Percentiles rank a stretch among this genome's conserved stretches.
Evolutionary conservation across 208 protist genomes (phyloP).

Genomic region (Acanthamoeba royreba): DNA sequence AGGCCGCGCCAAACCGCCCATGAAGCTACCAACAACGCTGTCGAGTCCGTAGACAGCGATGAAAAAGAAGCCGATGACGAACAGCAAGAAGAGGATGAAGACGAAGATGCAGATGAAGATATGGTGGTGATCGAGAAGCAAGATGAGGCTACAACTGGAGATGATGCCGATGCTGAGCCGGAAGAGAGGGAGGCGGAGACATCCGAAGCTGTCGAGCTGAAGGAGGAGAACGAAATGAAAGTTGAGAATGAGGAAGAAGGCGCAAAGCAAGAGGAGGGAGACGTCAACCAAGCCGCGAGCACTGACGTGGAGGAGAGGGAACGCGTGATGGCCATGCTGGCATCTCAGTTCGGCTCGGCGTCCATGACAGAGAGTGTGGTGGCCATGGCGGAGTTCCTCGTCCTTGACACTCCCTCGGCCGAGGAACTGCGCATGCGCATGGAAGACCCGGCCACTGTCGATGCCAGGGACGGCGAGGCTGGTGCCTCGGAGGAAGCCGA

Average conservation of each 20-base stretch:
- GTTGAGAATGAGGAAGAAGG: no score
- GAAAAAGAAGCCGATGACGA: not conserved
- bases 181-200: no score
- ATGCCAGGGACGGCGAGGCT: no score
- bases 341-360: no score
- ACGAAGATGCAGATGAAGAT: not conserved
- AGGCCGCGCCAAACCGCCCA: not conserved
- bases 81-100: not conserved
- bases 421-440: not conserved
- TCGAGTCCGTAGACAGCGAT: not conserved
- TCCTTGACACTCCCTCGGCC: not conserved
- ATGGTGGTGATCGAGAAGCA: not conserved
- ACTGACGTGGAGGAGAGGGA: no score
- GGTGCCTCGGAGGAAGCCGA: not conserved
- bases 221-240: no score
- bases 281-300: no score
- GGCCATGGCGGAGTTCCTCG: constrained; percentile 2
- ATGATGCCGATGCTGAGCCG: no score
- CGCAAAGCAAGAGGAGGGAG: no score
- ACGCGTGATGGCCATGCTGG: no score
- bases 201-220: no score
- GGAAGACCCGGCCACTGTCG: not conserved
- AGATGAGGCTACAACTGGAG: no score
- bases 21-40: not conserved
- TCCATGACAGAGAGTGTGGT: not conserved